Base-by-base conservation (phyloP, 2,329 filamentous ascomycete species). In the Hortaea sp. region DNA sequence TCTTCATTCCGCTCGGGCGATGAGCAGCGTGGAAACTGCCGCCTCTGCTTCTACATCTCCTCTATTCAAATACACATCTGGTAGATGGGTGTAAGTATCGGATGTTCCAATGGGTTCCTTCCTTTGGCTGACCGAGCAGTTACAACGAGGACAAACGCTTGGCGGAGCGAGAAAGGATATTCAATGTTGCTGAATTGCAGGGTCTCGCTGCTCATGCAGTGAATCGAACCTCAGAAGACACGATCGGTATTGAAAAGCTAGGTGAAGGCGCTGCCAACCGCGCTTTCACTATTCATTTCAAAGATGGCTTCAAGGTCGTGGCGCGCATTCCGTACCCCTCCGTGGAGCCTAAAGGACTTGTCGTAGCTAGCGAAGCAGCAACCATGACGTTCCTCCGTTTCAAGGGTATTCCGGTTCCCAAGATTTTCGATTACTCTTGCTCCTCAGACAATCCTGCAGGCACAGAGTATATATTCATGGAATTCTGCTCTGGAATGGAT, bases 331-430 rank as follows among this genome's bases (percentile, higher is more conserved):
- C 54, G 7, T 60, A 60, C 31, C 49, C 47, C 11, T 47, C 41
- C 2, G 53, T 48, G 5, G 42, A 55, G 29, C 57, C 53, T 20
- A 52, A 45, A 32, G 5, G 28, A 1, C 49, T 58, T 2, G 42
- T 51, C 1, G 49, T 51, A 7, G 56, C 58, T 3, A 61, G 56
- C 47, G 59, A 59, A 38, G 57, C 57, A 7, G 58, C 59, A 6
- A 62, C 58, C 1, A 56, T 62, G 53, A 47, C 52, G 12, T 47
- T 53, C 7, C 47, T 57, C 38, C 45, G 53, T 5, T 20, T 32
- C 4, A 45, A 54, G 31, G 49, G 50, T 11, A 37, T 61, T 4
- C 57, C 56, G 29, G 44, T 49, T 5, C 58, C 56, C 5, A 41
- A 27, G 11, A 47, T 60, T 3, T 52, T 47, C 29, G 52, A 29